phyloP scores from a whole-genome alignment of 768 basidiomycete species.

The Lactifluus piperatus region DNA sequence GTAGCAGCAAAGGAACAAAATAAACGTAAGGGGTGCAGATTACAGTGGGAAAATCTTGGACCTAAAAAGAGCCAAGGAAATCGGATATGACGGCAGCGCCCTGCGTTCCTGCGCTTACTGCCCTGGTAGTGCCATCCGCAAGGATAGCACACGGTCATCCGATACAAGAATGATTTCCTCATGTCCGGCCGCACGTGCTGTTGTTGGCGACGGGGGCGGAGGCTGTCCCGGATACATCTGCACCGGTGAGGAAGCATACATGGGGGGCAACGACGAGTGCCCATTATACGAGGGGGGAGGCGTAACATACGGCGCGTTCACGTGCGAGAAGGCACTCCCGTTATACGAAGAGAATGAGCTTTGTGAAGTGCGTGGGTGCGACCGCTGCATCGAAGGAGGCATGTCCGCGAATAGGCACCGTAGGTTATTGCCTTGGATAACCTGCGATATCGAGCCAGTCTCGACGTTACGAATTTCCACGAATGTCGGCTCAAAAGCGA shows the following conservation, averaged over 20 bases:
- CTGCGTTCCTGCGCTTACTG: constrained; percentile 17
- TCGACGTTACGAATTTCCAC: constrained; percentile 96
- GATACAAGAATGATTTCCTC: constrained; percentile 88
- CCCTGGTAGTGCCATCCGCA: constrained; percentile 40
- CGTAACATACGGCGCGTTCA: neutral
- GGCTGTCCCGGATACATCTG: constrained; percentile 33
- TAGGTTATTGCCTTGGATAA: constrained; percentile 89
- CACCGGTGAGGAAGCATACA: constrained; percentile 26
- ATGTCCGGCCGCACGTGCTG: constrained; percentile 41
- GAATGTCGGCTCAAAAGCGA: constrained; percentile 94
- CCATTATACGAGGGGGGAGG: neutral
- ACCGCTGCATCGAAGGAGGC: constrained; percentile 74
- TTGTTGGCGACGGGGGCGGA: constrained; percentile 28
- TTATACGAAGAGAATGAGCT: constrained; percentile 9
- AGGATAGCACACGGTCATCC: constrained; percentile 73
- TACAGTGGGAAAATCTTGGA: neutral
- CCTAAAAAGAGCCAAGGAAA: neutral
- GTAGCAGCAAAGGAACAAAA: neutral
- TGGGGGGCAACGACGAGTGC: constrained; percentile 6
- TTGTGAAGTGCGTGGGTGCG: constrained; percentile 30
- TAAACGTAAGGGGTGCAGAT: neutral
- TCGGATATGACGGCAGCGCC: neutral
- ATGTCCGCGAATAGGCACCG: constrained; percentile 90
- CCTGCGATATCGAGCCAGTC: constrained; percentile 84
- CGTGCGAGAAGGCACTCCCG: constrained; percentile 1